Conservation (phyloP, 2,329 filamentous ascomycete species). For the Fusarium oligoseptatum region DNA sequence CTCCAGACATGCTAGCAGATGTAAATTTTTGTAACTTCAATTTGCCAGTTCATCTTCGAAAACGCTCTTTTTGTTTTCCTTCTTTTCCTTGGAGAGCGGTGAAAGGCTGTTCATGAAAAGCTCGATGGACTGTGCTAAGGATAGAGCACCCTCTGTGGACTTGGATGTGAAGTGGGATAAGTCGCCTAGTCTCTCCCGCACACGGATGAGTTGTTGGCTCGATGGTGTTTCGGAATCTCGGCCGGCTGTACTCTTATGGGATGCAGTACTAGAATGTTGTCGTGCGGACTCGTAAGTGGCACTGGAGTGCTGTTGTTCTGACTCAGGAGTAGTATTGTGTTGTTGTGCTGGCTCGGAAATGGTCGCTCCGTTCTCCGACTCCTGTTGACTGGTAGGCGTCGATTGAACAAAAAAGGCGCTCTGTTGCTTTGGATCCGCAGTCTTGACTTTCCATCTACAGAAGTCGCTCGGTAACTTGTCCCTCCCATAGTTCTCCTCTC, state of each 20-base stretch:
- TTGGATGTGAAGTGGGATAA: not conserved
- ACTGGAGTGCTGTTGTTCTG: not conserved
- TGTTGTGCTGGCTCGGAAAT: not conserved
- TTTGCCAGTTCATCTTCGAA: not conserved
- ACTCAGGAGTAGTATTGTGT: not conserved
- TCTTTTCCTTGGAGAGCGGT: rapidly evolving
- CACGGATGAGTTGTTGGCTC: not conserved
- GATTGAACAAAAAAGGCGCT: not conserved
- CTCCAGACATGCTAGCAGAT: not conserved
- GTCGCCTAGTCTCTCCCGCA: not conserved
- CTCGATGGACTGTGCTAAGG: not conserved
- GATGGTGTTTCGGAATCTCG: not conserved
- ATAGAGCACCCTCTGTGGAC: not conserved
- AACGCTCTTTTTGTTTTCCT: rapidly evolving
- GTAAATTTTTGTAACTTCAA: not conserved
- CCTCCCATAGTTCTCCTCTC: not conserved
- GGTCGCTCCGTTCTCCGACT: not conserved
- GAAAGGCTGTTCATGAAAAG: not conserved
- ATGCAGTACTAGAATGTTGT: not conserved
- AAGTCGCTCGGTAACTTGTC: not conserved
- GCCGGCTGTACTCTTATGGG: not conserved
- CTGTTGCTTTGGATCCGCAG: no score
- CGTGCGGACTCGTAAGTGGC: not conserved
- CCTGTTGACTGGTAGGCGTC: not conserved
- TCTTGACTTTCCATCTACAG: not conserved